These are phyloP conservation scores for Fraxinus dipetala DNA, from an alignment of 305 asterid genomes.

Conservation along the genomic window DNA sequence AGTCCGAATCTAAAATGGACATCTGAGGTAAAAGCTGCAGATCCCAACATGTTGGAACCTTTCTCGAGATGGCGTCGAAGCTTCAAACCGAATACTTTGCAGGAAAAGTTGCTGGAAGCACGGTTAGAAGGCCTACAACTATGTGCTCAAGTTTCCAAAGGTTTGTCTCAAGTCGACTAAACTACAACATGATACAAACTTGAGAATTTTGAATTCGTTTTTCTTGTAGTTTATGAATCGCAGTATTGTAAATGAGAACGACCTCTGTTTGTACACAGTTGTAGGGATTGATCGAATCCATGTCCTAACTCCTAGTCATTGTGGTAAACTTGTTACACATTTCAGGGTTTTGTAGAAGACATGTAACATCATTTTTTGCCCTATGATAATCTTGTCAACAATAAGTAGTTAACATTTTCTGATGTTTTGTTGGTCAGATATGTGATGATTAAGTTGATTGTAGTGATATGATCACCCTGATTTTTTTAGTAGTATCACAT, in stretches of 20 bases:
- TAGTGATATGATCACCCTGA: neutral
- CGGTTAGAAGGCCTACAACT: conserved; percentile 51
- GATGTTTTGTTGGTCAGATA: neutral
- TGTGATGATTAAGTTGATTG: neutral
- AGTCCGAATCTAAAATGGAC: conserved; percentile 69
- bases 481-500: neutral
- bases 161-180: conserved; percentile 24
- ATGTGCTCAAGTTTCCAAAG: conserved; percentile 38
- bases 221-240: neutral
- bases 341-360: neutral
- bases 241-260: neutral
- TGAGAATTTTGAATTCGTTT: neutral
- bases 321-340: neutral
- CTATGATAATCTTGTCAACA: neutral
- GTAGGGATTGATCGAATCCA: neutral
- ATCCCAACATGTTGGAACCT: conserved; percentile 36
- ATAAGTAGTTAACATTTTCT: neutral
- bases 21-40: conserved; percentile 32
- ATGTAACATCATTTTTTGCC: neutral
- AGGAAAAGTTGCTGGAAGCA: conserved; percentile 82
- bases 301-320: neutral
- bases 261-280: neutral
- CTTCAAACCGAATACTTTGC: conserved; percentile 54
- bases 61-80: conserved; percentile 37
- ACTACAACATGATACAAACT: neutral